Conservation (phyloP, 106 monocot species). For the Dendrobium huoshanense region DNA sequence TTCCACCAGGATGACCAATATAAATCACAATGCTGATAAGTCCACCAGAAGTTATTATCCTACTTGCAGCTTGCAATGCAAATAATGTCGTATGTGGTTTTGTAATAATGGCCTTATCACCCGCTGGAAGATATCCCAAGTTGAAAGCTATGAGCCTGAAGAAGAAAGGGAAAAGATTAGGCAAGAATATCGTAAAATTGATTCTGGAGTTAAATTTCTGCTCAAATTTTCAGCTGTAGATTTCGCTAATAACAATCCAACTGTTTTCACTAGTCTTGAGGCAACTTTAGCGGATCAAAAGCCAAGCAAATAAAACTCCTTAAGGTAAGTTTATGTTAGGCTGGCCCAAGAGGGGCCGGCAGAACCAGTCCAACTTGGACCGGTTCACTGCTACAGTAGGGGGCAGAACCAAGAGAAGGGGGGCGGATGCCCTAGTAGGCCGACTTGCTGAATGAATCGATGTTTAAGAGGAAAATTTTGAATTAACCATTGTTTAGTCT, state of each 20-base stretch:
- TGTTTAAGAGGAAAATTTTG: too few species aligned
- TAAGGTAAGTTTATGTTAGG: too few species aligned
- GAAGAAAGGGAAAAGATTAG: not conserved
- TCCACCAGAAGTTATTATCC: constrained; percentile 48
- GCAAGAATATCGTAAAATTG: not conserved
- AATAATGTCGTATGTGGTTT: constrained; percentile 48
- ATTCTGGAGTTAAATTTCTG: not conserved
- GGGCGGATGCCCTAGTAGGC: too few species aligned
- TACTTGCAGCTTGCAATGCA: constrained; percentile 74
- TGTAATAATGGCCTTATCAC: constrained; percentile 75
- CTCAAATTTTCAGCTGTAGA: not conserved
- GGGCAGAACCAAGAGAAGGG: too few species aligned
- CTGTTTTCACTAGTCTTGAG: not conserved
- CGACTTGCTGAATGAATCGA: too few species aligned
- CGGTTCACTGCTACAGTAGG: too few species aligned
- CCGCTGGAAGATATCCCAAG: constrained; percentile 92
- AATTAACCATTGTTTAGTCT: too few species aligned
- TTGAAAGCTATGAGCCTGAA: constrained; percentile 89
- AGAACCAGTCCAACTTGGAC: too few species aligned
- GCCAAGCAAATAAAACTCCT: not conserved
- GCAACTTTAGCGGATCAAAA: not conserved
- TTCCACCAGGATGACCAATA: constrained; percentile 92
- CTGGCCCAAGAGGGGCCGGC: too few species aligned
- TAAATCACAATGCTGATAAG: constrained; percentile 85
- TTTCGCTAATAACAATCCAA: not conserved